Base-by-base conservation (phyloP, 2,329 filamentous ascomycete species). In the Diaporthe capsici region DNA sequence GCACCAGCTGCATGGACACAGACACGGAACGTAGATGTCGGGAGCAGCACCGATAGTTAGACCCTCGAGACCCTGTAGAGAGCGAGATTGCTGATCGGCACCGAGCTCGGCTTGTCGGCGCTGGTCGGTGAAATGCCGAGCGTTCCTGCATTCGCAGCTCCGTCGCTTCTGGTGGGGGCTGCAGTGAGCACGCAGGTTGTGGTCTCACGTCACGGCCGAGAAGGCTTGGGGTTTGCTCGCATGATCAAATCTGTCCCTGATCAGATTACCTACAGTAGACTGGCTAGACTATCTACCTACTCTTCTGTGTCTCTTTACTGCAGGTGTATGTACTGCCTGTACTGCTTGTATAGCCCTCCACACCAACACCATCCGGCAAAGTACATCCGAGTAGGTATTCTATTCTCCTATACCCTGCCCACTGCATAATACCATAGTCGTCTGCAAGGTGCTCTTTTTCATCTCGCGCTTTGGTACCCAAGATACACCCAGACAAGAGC, bases 31-130 rank as follows among this genome's bases (percentile, higher is more conserved):
- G 57, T 20, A 60, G 34, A n/a, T 39, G 4, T 31, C 57, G 22
- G 20, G 34, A 60, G 20, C 57, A 58, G 55, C 9, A n/a, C 15
- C 10, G n/a, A 47, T 15, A n/a, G 42, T 13, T 67, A 58, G 55
- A 34, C 28, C 22, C 22, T 25, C 34, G 34, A 34, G 34, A 34
- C 34, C 34, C 34, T 34, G 34, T 39, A 4, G 25, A 47, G 47
- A 53, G 47, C 63, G 22, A 68, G 65, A 68, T 68, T 68, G 65
- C 47, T 68, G 65, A 37, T 68, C 65, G 65, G 65, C 65, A 68
- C 65, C 65, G 65, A 53, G 31, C 1, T 28, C 65, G 65, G 65
- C 65, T 39, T 34, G 31, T 37, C 60, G 39, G 60, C 60, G 39
- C 20, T 67, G 61, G 61, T 49, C 63, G 63, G 63, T n/a, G 28